Base-by-base conservation (phyloP, 495 filamentous ascomycete genomes). In the Cryomyces minteri region DNA sequence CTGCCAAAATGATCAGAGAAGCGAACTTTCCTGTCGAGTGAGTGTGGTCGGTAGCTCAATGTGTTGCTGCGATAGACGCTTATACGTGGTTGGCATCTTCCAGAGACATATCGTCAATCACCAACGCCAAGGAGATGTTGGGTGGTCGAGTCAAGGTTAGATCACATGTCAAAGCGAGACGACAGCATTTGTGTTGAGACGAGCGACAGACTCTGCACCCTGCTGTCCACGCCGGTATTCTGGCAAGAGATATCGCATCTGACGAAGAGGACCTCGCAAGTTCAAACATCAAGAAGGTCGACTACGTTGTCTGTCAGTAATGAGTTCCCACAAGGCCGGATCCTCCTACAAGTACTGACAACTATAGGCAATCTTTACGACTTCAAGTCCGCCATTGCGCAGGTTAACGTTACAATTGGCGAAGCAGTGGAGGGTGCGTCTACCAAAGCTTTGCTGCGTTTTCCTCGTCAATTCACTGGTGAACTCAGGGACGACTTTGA, bases 81-180 rank as follows among this genome's bases (percentile, higher is more conserved):
- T 44, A 28, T 39, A 25, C 28, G 11, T 29, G 6, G 11, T 40
- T 6, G 29, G n/a, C 9, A 10, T 28, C 42, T 57, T 39, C 7
- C 52, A 90, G 84, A 65, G 90, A 98, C 67, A 82, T 98, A 51
- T 94, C 86, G 47, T 84, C 84, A 58, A 95, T 98, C 63, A 98
- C 90, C 32, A 83, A 94, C 59, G 85, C 88, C n/a, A 90, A 92
- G 32, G 92, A 96, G 70, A 95, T 98, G 81, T 79, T 98, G 31
- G 78, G 80, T 50, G 90, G 92, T 40, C 74, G 92, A 59, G 90
- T 96, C 57, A 95, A 96, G 18, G 18, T 25, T 25, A 25, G 18
- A 25, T 25, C 18, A 25, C 18, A 25, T 25, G 18, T 25, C 18
- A 25, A 25, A 25, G 18, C 2, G 18, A 1, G 18, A 25, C 18